Base-by-base conservation (phyloP, 208 protist species). In the Porcisia hertigi region DNA sequence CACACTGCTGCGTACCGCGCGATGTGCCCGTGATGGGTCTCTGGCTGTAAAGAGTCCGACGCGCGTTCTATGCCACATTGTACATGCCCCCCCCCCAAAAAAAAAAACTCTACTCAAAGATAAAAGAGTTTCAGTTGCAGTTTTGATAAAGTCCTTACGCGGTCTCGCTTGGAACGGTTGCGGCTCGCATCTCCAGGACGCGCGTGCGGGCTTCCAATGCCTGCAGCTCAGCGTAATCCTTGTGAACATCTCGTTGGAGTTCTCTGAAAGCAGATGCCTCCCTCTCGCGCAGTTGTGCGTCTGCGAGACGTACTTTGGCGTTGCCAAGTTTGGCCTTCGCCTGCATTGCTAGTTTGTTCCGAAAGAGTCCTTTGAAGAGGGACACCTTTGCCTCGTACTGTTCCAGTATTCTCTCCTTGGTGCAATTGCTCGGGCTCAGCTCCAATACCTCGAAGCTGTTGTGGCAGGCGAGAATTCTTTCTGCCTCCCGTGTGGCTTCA, bases 371-470 rank as follows among this genome's bases (percentile, higher is more conserved):
- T 62, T 86, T 86, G 65, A 97, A 87, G n/a, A 89, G 76, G 1
- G 71, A 71, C 16, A 81, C 83, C 64, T 95, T 95, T n/a, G 73
- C 65, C 41, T 94, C 86, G 69, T 94, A 94, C 25, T 86, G 82
- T 54, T 77, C 76, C 45, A 90, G 45, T 5, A 96, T 84, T 45
- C 63, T 63, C 49, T 92, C 87, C 43, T 78, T 84, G 23, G 78
- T 85, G 74, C 76, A 88, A 30, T 87, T 84, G 20, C 72, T 67
- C 2, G 90, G 85, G 30, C 49, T 87, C 9, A 97, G 39, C 65
- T 92, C 84, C 34, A 97, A 84, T 30, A 92, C 86, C 55, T 96
- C 89, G 73, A 96, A 97, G 7, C 88, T 80, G 78, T 88, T 94
- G 30, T 86, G 82, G 45, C 83, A 81, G 5, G 77, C 79, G n/a